phyloP scores from a whole-genome alignment of 805 yeast genomes.

The Yamadazyma endophytica region DNA sequence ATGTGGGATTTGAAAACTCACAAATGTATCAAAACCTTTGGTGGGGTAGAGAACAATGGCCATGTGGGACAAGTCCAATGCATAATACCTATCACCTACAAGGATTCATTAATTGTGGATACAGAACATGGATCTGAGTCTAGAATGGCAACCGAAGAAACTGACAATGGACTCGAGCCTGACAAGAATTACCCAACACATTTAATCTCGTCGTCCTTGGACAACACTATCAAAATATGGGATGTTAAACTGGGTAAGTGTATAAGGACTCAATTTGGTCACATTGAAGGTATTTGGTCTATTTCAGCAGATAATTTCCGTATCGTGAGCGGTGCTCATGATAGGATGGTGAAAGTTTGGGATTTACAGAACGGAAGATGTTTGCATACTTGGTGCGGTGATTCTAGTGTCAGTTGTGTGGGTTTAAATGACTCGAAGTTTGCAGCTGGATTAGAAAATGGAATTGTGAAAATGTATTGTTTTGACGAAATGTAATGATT shows the following conservation, averaged over 20 bases:
- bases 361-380: constrained; percentile 93
- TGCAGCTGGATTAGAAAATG: constrained; percentile 87
- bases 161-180: constrained; percentile 14
- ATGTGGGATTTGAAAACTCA: constrained; percentile 92
- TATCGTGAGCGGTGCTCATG: constrained; percentile 92
- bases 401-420: constrained; percentile 58
- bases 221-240: constrained; percentile 92
- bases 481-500: constrained; percentile 46
- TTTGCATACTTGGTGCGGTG: constrained; percentile 86
- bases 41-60: constrained; percentile 68
- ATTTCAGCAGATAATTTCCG: constrained; percentile 94
- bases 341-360: constrained; percentile 87
- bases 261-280: constrained; percentile 93
- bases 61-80: constrained; percentile 94
- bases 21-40: constrained; percentile 74
- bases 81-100: constrained; percentile 78
- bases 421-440: constrained; percentile 85
- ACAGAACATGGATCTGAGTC: constrained; percentile 31
- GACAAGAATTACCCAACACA: constrained; percentile 62
- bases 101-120: constrained; percentile 54
- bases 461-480: constrained; percentile 78
- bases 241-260: constrained; percentile 84
- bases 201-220: constrained; percentile 80
- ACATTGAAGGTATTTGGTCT: constrained; percentile 97
- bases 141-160: constrained; percentile 4